Percentiles rank a stretch among this genome's conserved stretches.
Conservation (phyloP, 805 yeast genomes). For the Diddensiella santjacobensis region DNA sequence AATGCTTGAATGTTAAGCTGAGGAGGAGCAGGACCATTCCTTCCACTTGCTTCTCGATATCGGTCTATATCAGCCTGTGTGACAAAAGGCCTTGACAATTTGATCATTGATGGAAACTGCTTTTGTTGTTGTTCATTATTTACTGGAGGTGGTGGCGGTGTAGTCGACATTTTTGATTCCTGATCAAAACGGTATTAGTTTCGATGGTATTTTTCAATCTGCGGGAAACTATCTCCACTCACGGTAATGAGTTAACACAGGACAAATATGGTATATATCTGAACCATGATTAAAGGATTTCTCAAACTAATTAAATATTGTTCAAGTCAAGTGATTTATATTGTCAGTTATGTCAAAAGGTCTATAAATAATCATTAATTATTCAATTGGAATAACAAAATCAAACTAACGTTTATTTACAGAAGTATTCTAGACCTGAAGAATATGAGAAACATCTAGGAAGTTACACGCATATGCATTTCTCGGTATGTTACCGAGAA, state of each 20-base stretch:
- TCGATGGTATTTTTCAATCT: too few species aligned
- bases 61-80: constrained; percentile 50
- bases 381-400: too few species aligned
- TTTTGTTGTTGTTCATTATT: neutral
- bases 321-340: neutral
- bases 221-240: too few species aligned
- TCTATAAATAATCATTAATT: too few species aligned
- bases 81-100: constrained; percentile 54
- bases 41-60: constrained; percentile 47
- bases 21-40: constrained; percentile 47
- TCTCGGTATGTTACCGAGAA: constrained; percentile 1
- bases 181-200: too few species aligned
- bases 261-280: too few species aligned
- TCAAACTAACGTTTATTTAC: neutral
- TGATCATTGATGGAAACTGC: constrained; percentile 19
- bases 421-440: constrained; percentile 4
- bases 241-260: too few species aligned
- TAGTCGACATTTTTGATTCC: too few species aligned
- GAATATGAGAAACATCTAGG: constrained; percentile 9
- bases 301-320: too few species aligned
- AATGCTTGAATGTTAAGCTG: constrained; percentile 44
- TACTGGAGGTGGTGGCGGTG: too few species aligned
- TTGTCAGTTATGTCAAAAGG: neutral
- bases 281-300: too few species aligned
- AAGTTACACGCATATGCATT: constrained; percentile 9